Percentiles rank a stretch among this genome's conserved stretches.
These are phyloP conservation scores for Kwoniella shivajii DNA, from an alignment of 1,284 basidiomycete genomes.

Conservation along the genomic window DNA sequence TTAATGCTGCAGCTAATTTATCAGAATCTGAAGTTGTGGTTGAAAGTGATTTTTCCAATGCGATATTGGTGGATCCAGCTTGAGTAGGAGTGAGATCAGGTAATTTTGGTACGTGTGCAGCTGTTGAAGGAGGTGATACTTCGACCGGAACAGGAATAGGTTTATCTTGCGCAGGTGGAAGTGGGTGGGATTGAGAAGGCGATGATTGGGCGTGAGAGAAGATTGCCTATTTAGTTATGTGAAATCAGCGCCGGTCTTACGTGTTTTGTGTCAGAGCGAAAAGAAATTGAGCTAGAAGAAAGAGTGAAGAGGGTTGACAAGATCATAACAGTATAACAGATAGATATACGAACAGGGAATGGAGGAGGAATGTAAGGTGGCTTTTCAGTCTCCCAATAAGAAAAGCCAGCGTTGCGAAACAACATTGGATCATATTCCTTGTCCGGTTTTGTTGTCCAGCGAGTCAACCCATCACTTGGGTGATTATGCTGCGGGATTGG, in stretches of 20 bases:
- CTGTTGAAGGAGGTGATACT: constrained; percentile 9
- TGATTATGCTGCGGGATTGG: constrained; percentile 9
- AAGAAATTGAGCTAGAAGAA: too few relatives aligned
- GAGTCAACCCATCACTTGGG: constrained; percentile 29
- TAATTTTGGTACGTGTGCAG: constrained; percentile 8
- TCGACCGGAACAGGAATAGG: constrained; percentile 13
- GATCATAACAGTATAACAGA: neutral
- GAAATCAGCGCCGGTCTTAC: constrained; percentile 20
- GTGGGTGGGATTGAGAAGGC: constrained; percentile 21
- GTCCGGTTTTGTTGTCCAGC: constrained; percentile 36
- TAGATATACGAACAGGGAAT: constrained; percentile 12
- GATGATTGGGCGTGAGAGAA: constrained; percentile 41
- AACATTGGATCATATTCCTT: constrained; percentile 35
- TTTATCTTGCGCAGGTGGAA: constrained; percentile 15
- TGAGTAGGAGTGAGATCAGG: constrained; percentile 34
- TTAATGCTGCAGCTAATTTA: constrained; percentile 45
- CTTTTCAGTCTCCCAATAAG: constrained; percentile 37
- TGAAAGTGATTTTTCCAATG: constrained; percentile 43
- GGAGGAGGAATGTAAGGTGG: constrained; percentile 21
- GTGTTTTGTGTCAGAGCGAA: constrained; percentile 26
- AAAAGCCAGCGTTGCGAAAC: constrained; percentile 43
- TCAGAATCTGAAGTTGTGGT: constrained; percentile 47
- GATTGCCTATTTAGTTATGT: constrained; percentile 31
- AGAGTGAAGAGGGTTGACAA: neutral
- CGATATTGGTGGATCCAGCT: constrained; percentile 33